Percentiles rank a stretch among this genome's conserved stretches.
Evolutionary conservation across 129 eudicot genomes (phyloP).

Genomic region (Rutidosis leptorrhynchoides): DNA sequence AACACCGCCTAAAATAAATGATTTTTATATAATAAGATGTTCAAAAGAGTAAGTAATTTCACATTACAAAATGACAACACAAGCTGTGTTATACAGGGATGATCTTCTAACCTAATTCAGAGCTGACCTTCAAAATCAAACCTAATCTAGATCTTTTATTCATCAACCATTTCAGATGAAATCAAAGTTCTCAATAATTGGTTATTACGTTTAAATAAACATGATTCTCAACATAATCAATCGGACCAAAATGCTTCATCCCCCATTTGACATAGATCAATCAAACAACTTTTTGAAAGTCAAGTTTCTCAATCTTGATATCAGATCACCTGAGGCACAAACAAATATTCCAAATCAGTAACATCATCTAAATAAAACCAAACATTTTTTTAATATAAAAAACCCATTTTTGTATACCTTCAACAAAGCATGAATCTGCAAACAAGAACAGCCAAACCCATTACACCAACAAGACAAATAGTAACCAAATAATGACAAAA

Average conservation of each 20-base stretch:
- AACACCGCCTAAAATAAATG: background rate
- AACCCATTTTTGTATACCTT: background rate
- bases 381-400: no score
- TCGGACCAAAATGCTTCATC: constrained; percentile 4
- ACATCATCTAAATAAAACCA: no score
- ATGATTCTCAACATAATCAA: background rate
- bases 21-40: background rate
- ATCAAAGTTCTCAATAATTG: background rate
- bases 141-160: background rate
- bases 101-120: no score
- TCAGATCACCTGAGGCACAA: background rate
- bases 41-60: background rate
- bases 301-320: background rate
- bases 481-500: constrained; percentile 45
- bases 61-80: background rate
- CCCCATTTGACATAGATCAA: background rate
- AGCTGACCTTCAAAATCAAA: no score
- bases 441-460: constrained; percentile 56
- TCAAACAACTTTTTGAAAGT: background rate
- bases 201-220: background rate
- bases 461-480: constrained; percentile 49
- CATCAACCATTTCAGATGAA: background rate
- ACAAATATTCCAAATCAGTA: background rate
- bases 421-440: constrained; percentile 63
- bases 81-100: background rate